Percentiles rank a stretch among this genome's conserved stretches.
Conservation (phyloP, 805 yeast species). For the Suhomyces canberraensis region DNA sequence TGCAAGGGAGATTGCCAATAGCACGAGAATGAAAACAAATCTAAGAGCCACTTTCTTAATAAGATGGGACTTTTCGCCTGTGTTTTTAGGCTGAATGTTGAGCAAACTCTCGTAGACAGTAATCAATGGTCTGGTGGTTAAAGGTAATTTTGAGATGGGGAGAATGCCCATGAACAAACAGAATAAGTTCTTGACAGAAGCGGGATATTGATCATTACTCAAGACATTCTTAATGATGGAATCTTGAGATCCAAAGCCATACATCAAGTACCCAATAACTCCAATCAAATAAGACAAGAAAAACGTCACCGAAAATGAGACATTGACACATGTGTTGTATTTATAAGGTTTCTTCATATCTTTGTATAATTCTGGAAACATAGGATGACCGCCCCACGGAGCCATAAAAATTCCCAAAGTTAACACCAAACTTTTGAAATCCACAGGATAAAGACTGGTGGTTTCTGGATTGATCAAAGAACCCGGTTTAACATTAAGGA, state of each 20-base stretch:
- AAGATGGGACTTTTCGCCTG: background rate
- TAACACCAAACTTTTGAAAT: constrained; percentile 49
- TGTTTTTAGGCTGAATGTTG: constrained; percentile 3
- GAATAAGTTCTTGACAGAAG: constrained; percentile 46
- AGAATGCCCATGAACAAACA: constrained; percentile 73
- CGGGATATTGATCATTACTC: constrained; percentile 46
- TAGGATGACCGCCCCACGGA: constrained; percentile 84
- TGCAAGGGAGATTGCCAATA: constrained; percentile 57
- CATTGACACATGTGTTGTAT: constrained; percentile 49
- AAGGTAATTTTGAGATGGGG: constrained; percentile 81
- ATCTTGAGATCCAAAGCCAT: constrained; percentile 47
- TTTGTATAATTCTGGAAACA: constrained; percentile 67
- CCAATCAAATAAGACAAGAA: constrained; percentile 64
- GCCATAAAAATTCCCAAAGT: constrained; percentile 70
- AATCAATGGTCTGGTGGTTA: constrained; percentile 78
- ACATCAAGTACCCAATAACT: constrained; percentile 60
- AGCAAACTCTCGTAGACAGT: constrained; percentile 53
- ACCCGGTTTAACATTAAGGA: constrained; percentile 65
- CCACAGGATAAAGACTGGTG: constrained; percentile 64
- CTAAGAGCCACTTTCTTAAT: constrained; percentile 21
- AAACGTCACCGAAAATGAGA: constrained; percentile 60
- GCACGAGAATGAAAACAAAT: constrained; percentile 49
- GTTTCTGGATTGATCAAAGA: constrained; percentile 63
- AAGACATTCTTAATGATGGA: constrained; percentile 52
- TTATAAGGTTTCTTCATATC: constrained; percentile 70